These are phyloP conservation scores for Petunia secreta DNA, from an alignment of 257 asterid species.

Conservation along the genomic window DNA sequence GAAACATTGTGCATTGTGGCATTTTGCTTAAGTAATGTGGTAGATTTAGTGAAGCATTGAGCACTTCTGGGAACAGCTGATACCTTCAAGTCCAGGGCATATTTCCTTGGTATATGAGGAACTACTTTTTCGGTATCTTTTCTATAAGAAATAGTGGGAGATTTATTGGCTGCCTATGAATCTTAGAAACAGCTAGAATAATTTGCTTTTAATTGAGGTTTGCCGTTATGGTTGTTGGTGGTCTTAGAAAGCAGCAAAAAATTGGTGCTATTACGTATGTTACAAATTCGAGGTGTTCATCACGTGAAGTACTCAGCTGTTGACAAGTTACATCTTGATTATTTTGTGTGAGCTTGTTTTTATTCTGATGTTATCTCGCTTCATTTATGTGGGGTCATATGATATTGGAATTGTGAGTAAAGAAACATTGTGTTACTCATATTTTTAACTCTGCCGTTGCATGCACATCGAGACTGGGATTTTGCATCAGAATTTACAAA, in stretches of 20 bases:
- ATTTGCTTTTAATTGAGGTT: neutral
- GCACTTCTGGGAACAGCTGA: neutral
- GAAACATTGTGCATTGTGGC: neutral
- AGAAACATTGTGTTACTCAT: neutral
- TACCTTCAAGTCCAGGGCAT: neutral
- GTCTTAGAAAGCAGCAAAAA: neutral
- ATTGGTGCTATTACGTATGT: constrained; percentile 1
- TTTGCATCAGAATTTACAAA: neutral
- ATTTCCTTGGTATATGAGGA: neutral
- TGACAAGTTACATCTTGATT: neutral
- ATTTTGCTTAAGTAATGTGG: neutral
- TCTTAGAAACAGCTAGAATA: neutral
- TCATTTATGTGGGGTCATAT: constrained; percentile 10
- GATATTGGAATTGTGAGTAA: neutral
- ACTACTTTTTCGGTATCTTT: neutral
- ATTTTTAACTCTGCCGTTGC: neutral
- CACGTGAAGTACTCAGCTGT: neutral
- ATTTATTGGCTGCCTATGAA: neutral
- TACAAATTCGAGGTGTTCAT: neutral
- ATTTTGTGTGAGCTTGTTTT: neutral
- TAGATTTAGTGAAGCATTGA: neutral
- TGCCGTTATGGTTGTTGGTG: neutral
- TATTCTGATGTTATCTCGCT: neutral
- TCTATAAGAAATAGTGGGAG: neutral
- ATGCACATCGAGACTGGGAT: neutral